Conservation (phyloP, 768 basidiomycete species). For the Austroboletus festivus region DNA sequence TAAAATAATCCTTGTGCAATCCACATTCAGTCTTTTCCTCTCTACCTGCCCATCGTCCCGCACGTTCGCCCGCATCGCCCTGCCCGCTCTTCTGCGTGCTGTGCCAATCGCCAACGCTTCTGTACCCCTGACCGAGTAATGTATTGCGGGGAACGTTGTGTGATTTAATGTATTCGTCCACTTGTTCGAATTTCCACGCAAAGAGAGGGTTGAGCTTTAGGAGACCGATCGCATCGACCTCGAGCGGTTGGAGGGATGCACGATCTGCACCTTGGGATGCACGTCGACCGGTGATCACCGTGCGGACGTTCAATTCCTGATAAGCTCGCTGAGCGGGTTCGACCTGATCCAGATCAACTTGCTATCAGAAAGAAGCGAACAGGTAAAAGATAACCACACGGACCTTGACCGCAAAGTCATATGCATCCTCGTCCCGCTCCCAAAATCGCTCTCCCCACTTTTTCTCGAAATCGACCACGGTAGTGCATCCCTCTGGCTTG, state of each 20-base stretch:
- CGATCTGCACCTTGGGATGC: slow-evolving; percentile 93
- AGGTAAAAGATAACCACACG: slow-evolving; percentile 10
- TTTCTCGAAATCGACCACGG: slow-evolving; percentile 69
- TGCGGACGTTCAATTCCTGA: slow-evolving; percentile 66
- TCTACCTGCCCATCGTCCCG: slow-evolving; percentile 62
- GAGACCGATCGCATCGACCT: slow-evolving; percentile 86
- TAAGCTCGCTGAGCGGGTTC: slow-evolving; percentile 93
- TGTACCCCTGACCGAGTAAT: slow-evolving; percentile 72
- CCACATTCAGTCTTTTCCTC: slow-evolving; percentile 58
- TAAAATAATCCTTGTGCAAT: slow-evolving; percentile 87
- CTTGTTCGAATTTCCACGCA: slow-evolving; percentile 79
- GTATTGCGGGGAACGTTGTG: slow-evolving; percentile 63
- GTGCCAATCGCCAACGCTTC: slow-evolving; percentile 97
- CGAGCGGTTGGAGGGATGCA: slow-evolving; percentile 75
- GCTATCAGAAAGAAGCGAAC: background rate
- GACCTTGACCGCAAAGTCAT: slow-evolving; percentile 93
- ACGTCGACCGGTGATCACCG: slow-evolving; percentile 93
- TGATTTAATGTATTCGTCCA: slow-evolving; percentile 79
- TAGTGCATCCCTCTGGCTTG: slow-evolving; percentile 70
- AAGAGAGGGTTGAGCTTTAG: slow-evolving; percentile 94
- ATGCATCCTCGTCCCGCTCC: slow-evolving; percentile 82
- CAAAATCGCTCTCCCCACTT: slow-evolving; percentile 80
- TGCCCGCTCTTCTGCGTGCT: slow-evolving; percentile 72
- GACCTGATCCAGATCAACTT: slow-evolving; percentile 48
- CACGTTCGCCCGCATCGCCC: slow-evolving; percentile 74